phyloP scores from a whole-genome alignment of 1,284 basidiomycete species.

The Wolfiporia cocos region DNA sequence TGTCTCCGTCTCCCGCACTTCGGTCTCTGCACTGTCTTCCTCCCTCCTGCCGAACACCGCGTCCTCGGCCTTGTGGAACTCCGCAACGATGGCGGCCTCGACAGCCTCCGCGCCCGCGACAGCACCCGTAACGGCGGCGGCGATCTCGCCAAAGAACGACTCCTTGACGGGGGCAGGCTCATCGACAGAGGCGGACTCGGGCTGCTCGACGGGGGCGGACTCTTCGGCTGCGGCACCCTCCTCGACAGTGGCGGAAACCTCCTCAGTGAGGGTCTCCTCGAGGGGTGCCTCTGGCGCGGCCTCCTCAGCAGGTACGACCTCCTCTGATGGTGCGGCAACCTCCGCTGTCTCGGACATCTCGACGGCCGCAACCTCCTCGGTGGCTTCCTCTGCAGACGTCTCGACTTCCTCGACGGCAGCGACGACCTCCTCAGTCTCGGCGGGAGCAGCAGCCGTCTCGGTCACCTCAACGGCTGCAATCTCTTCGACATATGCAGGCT shows the following conservation, averaged over 20 bases:
- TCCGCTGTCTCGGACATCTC: too few relatives aligned
- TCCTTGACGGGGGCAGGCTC: background rate
- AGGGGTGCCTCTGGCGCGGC: background rate
- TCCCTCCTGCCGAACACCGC: too few relatives aligned
- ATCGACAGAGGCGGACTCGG: background rate
- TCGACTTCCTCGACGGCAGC: background rate
- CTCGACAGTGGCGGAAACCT: too few relatives aligned
- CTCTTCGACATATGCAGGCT: background rate
- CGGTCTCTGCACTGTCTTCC: too few relatives aligned
- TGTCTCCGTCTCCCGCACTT: too few relatives aligned
- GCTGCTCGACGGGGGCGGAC: too few relatives aligned
- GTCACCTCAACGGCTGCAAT: slow-evolving; percentile 4
- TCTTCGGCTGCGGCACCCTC: background rate
- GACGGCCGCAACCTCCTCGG: background rate
- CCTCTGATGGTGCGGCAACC: background rate
- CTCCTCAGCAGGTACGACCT: slow-evolving; percentile 1
- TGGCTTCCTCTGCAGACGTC: background rate
- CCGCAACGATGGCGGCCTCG: too few relatives aligned
- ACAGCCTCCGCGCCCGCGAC: too few relatives aligned
- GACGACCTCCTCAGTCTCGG: background rate
- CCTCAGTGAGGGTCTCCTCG: too few relatives aligned
- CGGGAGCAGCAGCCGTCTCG: slow-evolving; percentile 1
- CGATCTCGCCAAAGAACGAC: background rate
- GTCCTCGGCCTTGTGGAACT: too few relatives aligned
- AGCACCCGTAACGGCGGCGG: too few relatives aligned